Evolutionary conservation across 139 green algal species (phyloP), one percentile per base, ranked within the genome.

Genomic region (Nannochloris sp.): DNA sequence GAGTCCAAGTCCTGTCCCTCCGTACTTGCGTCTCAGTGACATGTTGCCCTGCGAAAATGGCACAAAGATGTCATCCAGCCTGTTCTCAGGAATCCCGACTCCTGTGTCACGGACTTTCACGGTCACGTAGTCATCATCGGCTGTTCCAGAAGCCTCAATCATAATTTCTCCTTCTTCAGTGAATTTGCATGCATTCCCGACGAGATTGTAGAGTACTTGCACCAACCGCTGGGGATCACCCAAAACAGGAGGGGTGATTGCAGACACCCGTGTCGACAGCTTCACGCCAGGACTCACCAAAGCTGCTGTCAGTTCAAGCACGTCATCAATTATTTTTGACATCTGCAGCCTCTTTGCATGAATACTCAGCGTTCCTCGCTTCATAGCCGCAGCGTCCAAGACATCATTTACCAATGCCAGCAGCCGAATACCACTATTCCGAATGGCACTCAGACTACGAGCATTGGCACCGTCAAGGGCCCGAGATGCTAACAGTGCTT

Each of bases 11-110:
- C 84, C 84, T 8, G 84, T 90, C 15, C 86, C 85, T 31, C 85
- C 85, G 64, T 90, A 91, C 49, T 82, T 78, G 67, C 82, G 73
- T 9, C 76, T 83, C 2, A 74, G 76, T 21, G 49, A 74, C 73
- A 83, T 85, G 73, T 92, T 85, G 51, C 80, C 85, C 80, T 90
- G 81, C 43, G 72, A 69, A 70, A 87, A 87, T 16, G 76, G 73
- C 9, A 63, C 68, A 69, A 84, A 87, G 27, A 87, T 83, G 19
- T 60, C 46, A 12, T 74, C 63, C 31, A 86, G 69, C 19, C 78
- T 77, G 55, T 79, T 67, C 12, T 48, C 21, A 4, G 81, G 67
- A 62, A 87, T 86, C 44, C 81, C 81, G 16, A 83, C 80, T 66
- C 79, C 79, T 8, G 73, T 84, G 70, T 86, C 79, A 27, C 67